These are phyloP conservation scores for Ceratobasidium sp. DNA, from an alignment of 1,284 basidiomycete species.

Conservation along the genomic window DNA sequence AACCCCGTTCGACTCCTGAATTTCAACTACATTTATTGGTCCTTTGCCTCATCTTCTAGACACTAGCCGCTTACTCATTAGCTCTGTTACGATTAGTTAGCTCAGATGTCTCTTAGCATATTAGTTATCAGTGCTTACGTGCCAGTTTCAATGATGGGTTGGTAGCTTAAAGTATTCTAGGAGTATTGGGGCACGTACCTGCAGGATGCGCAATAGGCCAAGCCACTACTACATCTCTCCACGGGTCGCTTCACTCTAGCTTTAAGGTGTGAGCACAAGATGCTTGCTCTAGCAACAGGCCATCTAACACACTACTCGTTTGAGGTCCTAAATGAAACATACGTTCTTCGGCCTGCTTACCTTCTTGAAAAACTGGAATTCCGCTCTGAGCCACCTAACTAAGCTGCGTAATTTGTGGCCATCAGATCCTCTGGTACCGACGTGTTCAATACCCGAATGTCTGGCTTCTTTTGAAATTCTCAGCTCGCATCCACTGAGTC, in stretches of 20 bases:
- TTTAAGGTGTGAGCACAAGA: conserved; percentile 26
- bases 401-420: conserved; percentile 35
- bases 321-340: too few species aligned
- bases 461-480: conserved; percentile 7
- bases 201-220: conserved; percentile 22
- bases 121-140: conserved; percentile 26
- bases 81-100: conserved; percentile 2
- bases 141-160: background rate
- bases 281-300: conserved; percentile 27
- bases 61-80: background rate
- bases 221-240: conserved; percentile 21
- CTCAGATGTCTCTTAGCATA: conserved; percentile 35
- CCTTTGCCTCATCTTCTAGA: background rate
- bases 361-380: conserved; percentile 39
- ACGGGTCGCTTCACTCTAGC: conserved; percentile 21
- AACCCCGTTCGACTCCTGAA: too few species aligned
- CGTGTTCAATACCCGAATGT: conserved; percentile 32
- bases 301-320: too few species aligned
- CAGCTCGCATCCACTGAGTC: too few species aligned
- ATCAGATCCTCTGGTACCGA: conserved; percentile 29
- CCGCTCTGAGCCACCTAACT: conserved; percentile 26
- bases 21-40: background rate
- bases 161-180: background rate
- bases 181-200: conserved; percentile 11
- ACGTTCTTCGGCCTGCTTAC: conserved; percentile 4